phyloP scores from a whole-genome alignment of 2,329 filamentous ascomycete genomes.

The Trichoderma sp. region DNA sequence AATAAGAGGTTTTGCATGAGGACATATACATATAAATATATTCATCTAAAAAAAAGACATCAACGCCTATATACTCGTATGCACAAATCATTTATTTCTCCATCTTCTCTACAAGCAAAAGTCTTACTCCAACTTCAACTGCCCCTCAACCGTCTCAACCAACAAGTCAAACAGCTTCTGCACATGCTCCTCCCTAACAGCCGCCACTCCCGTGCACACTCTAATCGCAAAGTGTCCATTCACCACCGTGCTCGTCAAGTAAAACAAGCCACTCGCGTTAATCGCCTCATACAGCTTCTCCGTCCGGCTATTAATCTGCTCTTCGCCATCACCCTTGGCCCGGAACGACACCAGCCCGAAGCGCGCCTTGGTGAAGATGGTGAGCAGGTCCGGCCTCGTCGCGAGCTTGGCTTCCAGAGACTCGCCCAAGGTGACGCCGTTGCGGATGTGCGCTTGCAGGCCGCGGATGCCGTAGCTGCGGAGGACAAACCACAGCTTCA shows the following conservation, averaged over 20 bases:
- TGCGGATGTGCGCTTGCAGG: conserved; percentile 70
- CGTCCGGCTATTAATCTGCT: conserved; percentile 66
- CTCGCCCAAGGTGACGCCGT: conserved; percentile 69
- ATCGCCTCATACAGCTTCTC: conserved; percentile 74
- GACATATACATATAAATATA: not conserved
- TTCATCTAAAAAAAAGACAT: not conserved
- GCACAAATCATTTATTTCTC: not conserved
- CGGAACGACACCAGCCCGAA: conserved; percentile 81
- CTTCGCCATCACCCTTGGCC: conserved; percentile 47
- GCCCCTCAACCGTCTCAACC: conserved; percentile 62
- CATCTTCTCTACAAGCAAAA: not conserved
- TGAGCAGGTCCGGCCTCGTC: conserved; percentile 68
- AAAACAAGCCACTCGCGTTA: conserved; percentile 75
- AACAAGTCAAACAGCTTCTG: conserved; percentile 73
- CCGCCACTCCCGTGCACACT: conserved; percentile 71
- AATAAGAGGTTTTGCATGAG: not conserved
- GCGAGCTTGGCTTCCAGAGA: conserved; percentile 64
- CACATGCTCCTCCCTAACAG: conserved; percentile 71
- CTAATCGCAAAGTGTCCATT: conserved; percentile 76
- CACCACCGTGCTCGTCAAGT: conserved; percentile 76
- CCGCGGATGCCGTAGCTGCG: conserved; percentile 78
- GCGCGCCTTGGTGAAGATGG: conserved; percentile 69
- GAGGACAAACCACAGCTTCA: conserved; percentile 96
- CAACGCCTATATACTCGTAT: not conserved
- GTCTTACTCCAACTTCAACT: conserved; percentile 30